A percentile compares a stretch with the other conserved stretches of the same genome.
phyloP scores from a whole-genome alignment of 2,329 filamentous ascomycete species.

The Fusarium concolor region DNA sequence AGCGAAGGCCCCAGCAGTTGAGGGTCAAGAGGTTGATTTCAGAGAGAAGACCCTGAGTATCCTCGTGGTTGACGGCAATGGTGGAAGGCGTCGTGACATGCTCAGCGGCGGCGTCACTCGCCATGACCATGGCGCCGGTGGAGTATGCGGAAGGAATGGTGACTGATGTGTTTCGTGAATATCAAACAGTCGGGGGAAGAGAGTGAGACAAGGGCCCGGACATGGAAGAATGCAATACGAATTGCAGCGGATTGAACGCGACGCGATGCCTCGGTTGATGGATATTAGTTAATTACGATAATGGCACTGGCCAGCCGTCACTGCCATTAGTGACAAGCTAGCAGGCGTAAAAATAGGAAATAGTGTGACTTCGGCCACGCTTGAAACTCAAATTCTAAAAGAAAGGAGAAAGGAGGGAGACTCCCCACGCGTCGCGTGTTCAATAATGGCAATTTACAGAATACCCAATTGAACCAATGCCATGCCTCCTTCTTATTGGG shows the following conservation, averaged over 20 bases:
- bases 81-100: conserved; percentile 39
- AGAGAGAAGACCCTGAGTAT: conserved; percentile 55
- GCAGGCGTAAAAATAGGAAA: not conserved
- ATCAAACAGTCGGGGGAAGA: not conserved
- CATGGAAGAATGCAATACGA: not conserved
- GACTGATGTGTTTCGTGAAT: conserved; percentile 8
- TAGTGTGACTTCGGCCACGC: conserved; percentile 4
- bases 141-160: conserved; percentile 29
- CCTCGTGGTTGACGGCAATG: conserved; percentile 33
- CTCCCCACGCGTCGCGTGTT: conserved; percentile 15
- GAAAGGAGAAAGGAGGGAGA: conserved; percentile 10
- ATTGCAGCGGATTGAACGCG: conserved; percentile 10
- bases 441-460: conserved; percentile 11
- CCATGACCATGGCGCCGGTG: conserved; percentile 38
- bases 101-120: conserved; percentile 31
- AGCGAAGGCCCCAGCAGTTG: conserved; percentile 98
- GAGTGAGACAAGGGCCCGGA: not conserved
- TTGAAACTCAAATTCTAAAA: not conserved
- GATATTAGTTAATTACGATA: conserved; percentile 40
- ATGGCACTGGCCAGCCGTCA: conserved; percentile 12
- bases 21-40: conserved; percentile 85
- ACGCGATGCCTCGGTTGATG: conserved; percentile 23
- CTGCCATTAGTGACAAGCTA: conserved; percentile 29
- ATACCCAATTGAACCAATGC: conserved; percentile 7
- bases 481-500: conserved; percentile 27